Evolutionary conservation across 2,329 filamentous ascomycete genomes (phyloP).

Genomic region (Arthrobotrys pseudoclavata): DNA sequence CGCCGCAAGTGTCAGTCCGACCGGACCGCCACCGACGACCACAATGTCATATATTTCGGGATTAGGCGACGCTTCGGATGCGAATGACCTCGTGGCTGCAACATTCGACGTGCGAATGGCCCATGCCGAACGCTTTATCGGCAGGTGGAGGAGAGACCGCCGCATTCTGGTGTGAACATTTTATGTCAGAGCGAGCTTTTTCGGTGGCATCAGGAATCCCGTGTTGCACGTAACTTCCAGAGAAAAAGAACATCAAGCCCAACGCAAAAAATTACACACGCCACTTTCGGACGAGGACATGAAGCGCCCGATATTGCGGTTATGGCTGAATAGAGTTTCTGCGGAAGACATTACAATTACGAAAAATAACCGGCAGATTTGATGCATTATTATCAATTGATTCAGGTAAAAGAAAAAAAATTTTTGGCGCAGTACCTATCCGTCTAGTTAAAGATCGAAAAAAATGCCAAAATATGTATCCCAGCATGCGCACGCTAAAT

Average conservation of each 20-base stretch:
- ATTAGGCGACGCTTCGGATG: slow-evolving; percentile 48
- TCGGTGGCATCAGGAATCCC: neutral
- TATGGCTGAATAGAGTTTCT: neutral
- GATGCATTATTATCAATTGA: slow-evolving; percentile 34
- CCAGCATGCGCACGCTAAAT: slow-evolving; percentile 52
- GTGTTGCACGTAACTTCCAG: slow-evolving; percentile 35
- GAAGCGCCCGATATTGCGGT: slow-evolving; percentile 17
- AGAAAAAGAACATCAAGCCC: slow-evolving; percentile 30
- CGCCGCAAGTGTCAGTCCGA: slow-evolving; percentile 84
- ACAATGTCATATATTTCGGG: slow-evolving; percentile 88
- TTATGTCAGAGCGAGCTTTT: slow-evolving; percentile 19
- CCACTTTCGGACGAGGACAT: neutral
- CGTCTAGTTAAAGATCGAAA: slow-evolving; percentile 31
- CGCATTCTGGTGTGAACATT: slow-evolving; percentile 49
- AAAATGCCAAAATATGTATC: slow-evolving; percentile 34
- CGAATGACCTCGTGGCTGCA: slow-evolving; percentile 33
- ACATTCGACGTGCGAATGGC: slow-evolving; percentile 31
- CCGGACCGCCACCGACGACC: slow-evolving; percentile 89
- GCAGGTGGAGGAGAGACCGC: slow-evolving; percentile 50
- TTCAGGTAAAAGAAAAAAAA: slow-evolving; percentile 11
- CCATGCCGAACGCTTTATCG: slow-evolving; percentile 55
- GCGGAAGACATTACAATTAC: slow-evolving; percentile 3
- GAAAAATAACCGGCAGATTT: slow-evolving; percentile 15
- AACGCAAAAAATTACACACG: slow-evolving; percentile 59
- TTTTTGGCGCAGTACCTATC: slow-evolving; percentile 21